Percentiles rank a stretch among this genome's conserved stretches.
Conservation (phyloP, 2,329 filamentous ascomycete genomes). For the Talaromyces sp. region DNA sequence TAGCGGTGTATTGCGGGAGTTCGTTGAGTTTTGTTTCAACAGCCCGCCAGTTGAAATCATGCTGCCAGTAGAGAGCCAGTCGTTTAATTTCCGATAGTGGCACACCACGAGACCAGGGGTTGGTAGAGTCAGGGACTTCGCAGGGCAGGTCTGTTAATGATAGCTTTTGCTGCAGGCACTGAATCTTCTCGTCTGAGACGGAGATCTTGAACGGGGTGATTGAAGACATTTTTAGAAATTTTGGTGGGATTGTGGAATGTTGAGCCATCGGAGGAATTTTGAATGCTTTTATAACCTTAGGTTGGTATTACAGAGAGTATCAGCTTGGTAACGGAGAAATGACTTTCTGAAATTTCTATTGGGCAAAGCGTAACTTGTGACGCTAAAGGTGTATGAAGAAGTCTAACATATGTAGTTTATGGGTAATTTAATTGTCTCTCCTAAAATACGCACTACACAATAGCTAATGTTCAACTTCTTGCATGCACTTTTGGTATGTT, state of each 20-base stretch:
- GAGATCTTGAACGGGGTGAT: constrained; percentile 1
- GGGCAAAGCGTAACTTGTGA: not conserved
- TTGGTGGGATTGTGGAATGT: not conserved
- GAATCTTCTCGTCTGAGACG: not conserved
- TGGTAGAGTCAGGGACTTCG: not conserved
- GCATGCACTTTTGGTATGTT: not conserved
- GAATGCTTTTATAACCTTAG: not conserved
- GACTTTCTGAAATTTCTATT: not conserved
- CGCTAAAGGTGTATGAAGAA: not conserved
- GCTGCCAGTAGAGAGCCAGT: not conserved
- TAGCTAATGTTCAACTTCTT: not conserved
- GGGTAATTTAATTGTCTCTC: not conserved
- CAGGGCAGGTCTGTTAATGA: constrained; percentile 4
- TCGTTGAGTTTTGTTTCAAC: constrained; percentile 1
- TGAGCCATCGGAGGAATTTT: not conserved
- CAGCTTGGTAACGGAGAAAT: not conserved
- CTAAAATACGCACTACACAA: not conserved
- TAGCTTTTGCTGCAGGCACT: constrained; percentile 5
- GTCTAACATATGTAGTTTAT: not conserved
- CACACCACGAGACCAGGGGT: not conserved
- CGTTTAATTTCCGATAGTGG: constrained; percentile 2
- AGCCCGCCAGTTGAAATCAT: constrained; percentile 1
- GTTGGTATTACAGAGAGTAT: not conserved
- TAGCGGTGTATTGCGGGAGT: not conserved
- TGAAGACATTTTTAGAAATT: not conserved